Evolutionary conservation across 1,139 yeast genomes (phyloP), one percentile per base, ranked within the genome.

Genomic region (Zygosaccharomyces pseudobailii): DNA sequence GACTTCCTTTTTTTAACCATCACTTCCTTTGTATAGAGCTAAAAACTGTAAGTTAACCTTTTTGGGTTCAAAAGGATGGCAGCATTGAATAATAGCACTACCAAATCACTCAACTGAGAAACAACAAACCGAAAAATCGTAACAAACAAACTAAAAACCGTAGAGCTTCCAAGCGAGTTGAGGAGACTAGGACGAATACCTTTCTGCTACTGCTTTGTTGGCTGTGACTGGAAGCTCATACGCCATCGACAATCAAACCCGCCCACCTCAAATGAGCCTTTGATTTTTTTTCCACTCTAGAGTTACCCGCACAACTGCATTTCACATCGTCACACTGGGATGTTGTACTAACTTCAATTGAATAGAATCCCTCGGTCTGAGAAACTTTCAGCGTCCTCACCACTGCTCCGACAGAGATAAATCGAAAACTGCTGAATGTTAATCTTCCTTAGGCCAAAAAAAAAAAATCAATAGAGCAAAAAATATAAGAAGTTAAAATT

Each of bases 1-100:
- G 33, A 27, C 37, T 43, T 46, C 46, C 44, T 43, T 45, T 43
- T 46, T 38, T 43, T 28, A n/a, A 40, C 45, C 42, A 46, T 43
- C 19, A 19, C 20, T 9, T 8, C 27, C 30, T 27, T 27, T 27
- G n/a, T 27, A 27, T 27, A 27, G 8, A 4, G 30, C n/a, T 27
- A 30, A 10, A 9, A 30, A n/a, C 13, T 5, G 6, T 7, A 9
- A 4, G 13, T 30, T 30, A 30, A 30, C 33, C 33, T 30, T 13
- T 36, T 17, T 36, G 24, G 34, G 20, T 21, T 21, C 23, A 13
- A 25, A 36, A 13, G n/a, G 25, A 28, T 37, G 40, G 40, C 40
- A 37, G 25, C 40, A 37, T 37, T 13, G 40, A 37, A 23, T 19
- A 30, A 30, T 30, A n/a, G 33, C 30, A 23, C 19, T 31, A 24